Conservation (phyloP, 805 yeast genomes). For the Vanderwaltozyma verrucispora region DNA sequence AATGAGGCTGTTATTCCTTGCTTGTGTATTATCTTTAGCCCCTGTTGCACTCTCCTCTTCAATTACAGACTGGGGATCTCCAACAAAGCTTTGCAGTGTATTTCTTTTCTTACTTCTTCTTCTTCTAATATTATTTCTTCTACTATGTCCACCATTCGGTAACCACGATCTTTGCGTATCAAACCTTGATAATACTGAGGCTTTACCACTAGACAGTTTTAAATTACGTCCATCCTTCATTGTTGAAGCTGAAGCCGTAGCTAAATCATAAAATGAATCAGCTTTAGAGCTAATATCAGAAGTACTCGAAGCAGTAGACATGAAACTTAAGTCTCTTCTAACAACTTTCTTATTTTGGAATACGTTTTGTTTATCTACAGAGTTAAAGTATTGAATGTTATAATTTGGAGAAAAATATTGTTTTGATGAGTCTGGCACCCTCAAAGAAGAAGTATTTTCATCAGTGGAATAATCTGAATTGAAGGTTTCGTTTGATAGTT, state of each 20-base stretch:
- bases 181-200: slow-evolving; percentile 16
- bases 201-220: slow-evolving; percentile 8
- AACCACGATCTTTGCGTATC: slow-evolving; percentile 13
- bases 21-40: not conserved
- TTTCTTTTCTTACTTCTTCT: slow-evolving; percentile 19
- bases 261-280: slow-evolving; percentile 32
- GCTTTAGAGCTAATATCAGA: slow-evolving; percentile 33
- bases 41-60: slow-evolving; percentile 23
- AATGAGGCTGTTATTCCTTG: not conserved
- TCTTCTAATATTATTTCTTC: slow-evolving; percentile 10
- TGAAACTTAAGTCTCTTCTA: slow-evolving; percentile 28
- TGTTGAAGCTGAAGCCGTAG: slow-evolving; percentile 25
- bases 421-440: slow-evolving; percentile 6
- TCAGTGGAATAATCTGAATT: slow-evolving; percentile 43
- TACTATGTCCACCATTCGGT: slow-evolving; percentile 7
- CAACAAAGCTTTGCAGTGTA: slow-evolving; percentile 9
- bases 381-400: not conserved
- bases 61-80: slow-evolving; percentile 21
- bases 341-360: slow-evolving; percentile 14
- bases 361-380: not conserved
- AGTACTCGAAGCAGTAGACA: slow-evolving; percentile 31
- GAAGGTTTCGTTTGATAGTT: slow-evolving; percentile 37
- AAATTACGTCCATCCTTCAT: slow-evolving; percentile 6
- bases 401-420: slow-evolving; percentile 1
- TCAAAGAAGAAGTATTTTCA: slow-evolving; percentile 8